phyloP scores from a whole-genome alignment of 352 stramenopile genomes.

The Phytophthora citrophthora region DNA sequence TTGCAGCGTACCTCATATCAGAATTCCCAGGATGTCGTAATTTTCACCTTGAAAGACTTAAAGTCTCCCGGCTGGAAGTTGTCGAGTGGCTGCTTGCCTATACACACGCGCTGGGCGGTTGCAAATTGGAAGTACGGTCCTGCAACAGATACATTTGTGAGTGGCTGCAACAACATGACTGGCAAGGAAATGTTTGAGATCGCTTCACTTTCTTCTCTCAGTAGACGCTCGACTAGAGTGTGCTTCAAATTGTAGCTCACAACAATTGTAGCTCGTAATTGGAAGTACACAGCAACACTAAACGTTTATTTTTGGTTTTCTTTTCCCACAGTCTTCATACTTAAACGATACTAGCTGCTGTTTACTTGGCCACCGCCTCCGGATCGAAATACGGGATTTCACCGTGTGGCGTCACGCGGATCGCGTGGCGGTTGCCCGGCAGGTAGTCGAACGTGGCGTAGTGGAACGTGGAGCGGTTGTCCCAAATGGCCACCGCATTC shows the following conservation, averaged over 20 bases:
- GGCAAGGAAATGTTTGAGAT: too few species aligned
- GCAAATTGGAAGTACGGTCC: not conserved
- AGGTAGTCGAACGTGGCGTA: conserved; percentile 34
- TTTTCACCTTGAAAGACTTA: not conserved
- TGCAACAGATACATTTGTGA: conserved; percentile 7
- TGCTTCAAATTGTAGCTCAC: too few species aligned
- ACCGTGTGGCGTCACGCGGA: conserved; percentile 24
- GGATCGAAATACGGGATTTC: conserved; percentile 32
- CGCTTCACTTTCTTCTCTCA: too few species aligned
- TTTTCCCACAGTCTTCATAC: too few species aligned
- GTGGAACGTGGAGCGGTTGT: conserved; percentile 31
- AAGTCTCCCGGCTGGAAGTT: conserved; percentile 3
- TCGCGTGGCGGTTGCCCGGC: conserved; percentile 26
- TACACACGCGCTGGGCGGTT: not conserved
- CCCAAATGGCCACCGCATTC: conserved; percentile 34
- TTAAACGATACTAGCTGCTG: too few species aligned
- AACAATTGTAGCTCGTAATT: too few species aligned
- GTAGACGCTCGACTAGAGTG: too few species aligned
- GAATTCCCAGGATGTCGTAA: conserved; percentile 4
- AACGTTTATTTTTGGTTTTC: too few species aligned
- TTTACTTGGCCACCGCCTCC: conserved; percentile 22
- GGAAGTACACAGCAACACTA: too few species aligned
- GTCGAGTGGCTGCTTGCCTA: conserved; percentile 4
- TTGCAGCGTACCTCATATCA: not conserved
- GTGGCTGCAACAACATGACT: not conserved